Percentiles rank a stretch among this genome's conserved stretches.
Conservation (phyloP, 108 stramenopile species). For the Skeletonema marinoi region DNA sequence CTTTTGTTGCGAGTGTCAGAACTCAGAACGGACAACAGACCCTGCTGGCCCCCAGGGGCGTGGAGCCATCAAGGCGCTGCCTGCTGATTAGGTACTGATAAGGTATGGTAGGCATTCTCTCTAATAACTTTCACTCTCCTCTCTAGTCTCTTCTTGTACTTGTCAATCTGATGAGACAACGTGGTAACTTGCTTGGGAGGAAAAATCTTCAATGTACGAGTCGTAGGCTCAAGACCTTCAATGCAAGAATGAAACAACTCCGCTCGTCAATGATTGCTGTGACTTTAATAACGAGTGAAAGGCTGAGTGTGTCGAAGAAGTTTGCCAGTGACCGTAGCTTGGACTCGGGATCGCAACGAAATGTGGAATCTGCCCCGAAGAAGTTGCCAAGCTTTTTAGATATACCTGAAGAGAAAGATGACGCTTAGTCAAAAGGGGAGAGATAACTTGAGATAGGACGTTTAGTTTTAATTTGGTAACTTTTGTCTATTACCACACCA, state of each 20-base stretch:
- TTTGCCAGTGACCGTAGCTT: background rate
- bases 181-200: conserved; percentile 45
- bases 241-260: conserved; percentile 84
- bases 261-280: conserved; percentile 84
- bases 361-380: background rate
- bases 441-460: background rate
- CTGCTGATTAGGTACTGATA: no score
- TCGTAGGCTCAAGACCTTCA: conserved; percentile 83
- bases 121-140: no score
- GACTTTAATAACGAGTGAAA: background rate
- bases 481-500: no score
- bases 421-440: background rate
- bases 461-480: no score
- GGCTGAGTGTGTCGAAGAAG: background rate
- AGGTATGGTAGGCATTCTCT: no score
- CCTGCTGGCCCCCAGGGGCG: no score
- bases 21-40: no score
- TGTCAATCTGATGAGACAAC: conserved; percentile 53
- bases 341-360: background rate
- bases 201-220: conserved; percentile 55
- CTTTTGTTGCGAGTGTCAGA: no score
- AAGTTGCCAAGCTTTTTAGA: background rate
- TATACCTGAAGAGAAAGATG: background rate
- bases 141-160: no score
- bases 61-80: no score